These are phyloP conservation scores for Escovopsis sp. DNA, from an alignment of 2,329 filamentous ascomycete genomes.

Conservation along the genomic window DNA sequence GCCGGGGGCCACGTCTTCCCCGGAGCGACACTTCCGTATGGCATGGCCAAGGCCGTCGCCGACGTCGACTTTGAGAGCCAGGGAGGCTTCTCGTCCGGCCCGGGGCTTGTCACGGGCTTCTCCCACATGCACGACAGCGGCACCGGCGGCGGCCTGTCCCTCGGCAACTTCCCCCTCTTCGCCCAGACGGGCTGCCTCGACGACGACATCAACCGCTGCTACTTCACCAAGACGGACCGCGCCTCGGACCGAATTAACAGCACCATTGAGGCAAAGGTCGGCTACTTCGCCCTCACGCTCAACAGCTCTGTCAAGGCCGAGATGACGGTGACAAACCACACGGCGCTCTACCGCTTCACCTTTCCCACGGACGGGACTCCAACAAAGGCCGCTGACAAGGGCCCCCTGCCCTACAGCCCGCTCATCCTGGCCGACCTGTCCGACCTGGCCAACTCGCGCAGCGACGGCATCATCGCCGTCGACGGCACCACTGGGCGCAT, in stretches of 20 bases:
- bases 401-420: conserved; percentile 20
- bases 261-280: conserved; percentile 40
- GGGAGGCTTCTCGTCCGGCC: conserved; percentile 34
- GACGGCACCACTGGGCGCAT: conserved; percentile 38
- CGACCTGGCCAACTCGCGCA: conserved; percentile 30
- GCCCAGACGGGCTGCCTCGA: conserved; percentile 30
- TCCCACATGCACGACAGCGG: conserved; percentile 35
- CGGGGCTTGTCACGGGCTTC: conserved; percentile 30
- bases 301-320: conserved; percentile 43
- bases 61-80: conserved; percentile 23
- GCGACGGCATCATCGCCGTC: conserved; percentile 10
- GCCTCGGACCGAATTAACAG: conserved; percentile 33
- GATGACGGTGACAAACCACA: conserved; percentile 46
- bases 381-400: conserved; percentile 5
- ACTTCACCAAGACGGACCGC: conserved; percentile 33
- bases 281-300: conserved; percentile 45
- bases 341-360: conserved; percentile 46
- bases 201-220: conserved; percentile 32
- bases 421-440: conserved; percentile 44
- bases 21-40: conserved; percentile 28
- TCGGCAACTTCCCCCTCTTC: conserved; percentile 39
- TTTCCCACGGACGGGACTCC: conserved; percentile 26
- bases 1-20: conserved; percentile 27
- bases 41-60: conserved; percentile 42
- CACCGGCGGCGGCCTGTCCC: conserved; percentile 23